These are phyloP conservation scores for Bimuria novae-zelandiae DNA, from an alignment of 2,329 filamentous ascomycete species.

Conservation along the genomic window DNA sequence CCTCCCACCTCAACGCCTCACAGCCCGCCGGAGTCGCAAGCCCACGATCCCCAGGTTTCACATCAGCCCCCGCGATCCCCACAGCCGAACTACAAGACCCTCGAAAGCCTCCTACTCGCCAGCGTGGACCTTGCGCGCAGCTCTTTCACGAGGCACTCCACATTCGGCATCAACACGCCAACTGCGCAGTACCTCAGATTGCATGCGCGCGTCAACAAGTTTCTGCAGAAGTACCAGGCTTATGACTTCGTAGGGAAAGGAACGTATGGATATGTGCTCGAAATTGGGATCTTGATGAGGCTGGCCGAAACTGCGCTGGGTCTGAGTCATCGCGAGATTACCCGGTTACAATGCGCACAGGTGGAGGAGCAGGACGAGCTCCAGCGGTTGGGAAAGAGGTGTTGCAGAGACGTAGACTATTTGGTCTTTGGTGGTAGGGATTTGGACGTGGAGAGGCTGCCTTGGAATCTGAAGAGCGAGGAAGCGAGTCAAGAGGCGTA, in stretches of 20 bases:
- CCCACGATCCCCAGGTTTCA: neutral
- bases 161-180: slow-evolving; percentile 4
- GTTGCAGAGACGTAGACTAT: slow-evolving; percentile 6
- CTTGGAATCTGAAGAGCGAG: slow-evolving; percentile 7
- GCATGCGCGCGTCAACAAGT: slow-evolving; percentile 2
- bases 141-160: slow-evolving; percentile 1
- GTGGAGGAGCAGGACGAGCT: neutral
- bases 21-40: neutral
- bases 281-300: slow-evolving; percentile 6
- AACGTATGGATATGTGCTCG: slow-evolving; percentile 6
- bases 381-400: neutral
- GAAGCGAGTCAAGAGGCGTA: neutral
- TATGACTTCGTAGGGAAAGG: slow-evolving; percentile 6
- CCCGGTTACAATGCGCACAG: neutral
- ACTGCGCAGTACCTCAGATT: slow-evolving; percentile 1
- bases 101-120: slow-evolving; percentile 6
- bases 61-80: neutral
- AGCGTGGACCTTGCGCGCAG: slow-evolving; percentile 6
- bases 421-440: slow-evolving; percentile 5
- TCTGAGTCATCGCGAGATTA: slow-evolving; percentile 1
- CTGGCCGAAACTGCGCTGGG: slow-evolving; percentile 6
- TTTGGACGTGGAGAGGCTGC: slow-evolving; percentile 7
- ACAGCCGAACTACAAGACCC: slow-evolving; percentile 7
- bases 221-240: neutral
- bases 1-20: neutral